Conservation (phyloP, 2,329 filamentous ascomycete genomes). For the Orbilia javanica region DNA sequence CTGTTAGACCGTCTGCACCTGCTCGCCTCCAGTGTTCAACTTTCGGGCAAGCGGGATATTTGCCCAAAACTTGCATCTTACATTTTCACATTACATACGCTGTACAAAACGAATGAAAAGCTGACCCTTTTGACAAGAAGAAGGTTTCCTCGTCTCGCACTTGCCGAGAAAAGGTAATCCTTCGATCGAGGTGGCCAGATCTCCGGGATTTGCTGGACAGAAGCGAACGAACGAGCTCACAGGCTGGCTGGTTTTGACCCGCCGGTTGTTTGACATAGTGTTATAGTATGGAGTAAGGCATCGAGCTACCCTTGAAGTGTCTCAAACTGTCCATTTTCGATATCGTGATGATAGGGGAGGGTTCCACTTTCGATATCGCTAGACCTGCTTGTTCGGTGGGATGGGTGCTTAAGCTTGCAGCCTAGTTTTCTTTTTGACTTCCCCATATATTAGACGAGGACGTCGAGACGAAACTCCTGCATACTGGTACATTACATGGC, state of each 20-base stretch:
- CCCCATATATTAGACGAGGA: slow-evolving; percentile 25
- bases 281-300: slow-evolving; percentile 1
- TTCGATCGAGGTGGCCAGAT: slow-evolving; percentile 55
- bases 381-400: slow-evolving; percentile 54
- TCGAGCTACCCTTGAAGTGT: slow-evolving; percentile 25
- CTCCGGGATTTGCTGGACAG: slow-evolving; percentile 36
- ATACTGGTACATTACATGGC: neutral
- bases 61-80: slow-evolving; percentile 44
- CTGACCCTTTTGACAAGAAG: no score
- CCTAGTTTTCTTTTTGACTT: slow-evolving; percentile 31
- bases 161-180: slow-evolving; percentile 44
- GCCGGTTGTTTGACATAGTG: neutral
- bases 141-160: slow-evolving; percentile 32
- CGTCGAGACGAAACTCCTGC: slow-evolving; percentile 32
- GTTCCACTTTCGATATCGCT: slow-evolving; percentile 7
- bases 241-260: slow-evolving; percentile 23
- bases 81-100: slow-evolving; percentile 7
- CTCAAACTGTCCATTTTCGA: slow-evolving; percentile 28
- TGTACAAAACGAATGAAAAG: neutral
- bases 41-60: slow-evolving; percentile 52
- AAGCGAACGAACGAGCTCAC: slow-evolving; percentile 17
- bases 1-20: slow-evolving; percentile 31
- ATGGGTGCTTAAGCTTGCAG: slow-evolving; percentile 21
- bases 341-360: slow-evolving; percentile 37
- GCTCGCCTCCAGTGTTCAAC: slow-evolving; percentile 57